phyloP scores from a whole-genome alignment of 2,329 filamentous ascomycete genomes.

The Ceratocystis diversiconidia region DNA sequence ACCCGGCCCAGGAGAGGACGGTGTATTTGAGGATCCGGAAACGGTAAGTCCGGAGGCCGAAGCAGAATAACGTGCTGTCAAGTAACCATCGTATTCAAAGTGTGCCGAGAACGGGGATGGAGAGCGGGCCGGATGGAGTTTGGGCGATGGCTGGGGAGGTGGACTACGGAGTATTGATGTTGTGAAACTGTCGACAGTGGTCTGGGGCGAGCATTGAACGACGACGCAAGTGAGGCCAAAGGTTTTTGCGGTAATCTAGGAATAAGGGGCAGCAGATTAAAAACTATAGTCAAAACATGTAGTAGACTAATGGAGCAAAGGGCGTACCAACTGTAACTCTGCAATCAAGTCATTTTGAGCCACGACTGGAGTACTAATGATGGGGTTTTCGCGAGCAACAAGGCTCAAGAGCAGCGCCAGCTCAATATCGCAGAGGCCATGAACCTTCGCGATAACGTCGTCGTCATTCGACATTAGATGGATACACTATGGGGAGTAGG shows the following conservation, averaged over 20 bases:
- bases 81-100: conserved; percentile 20
- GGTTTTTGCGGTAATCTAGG: conserved; percentile 48
- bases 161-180: conserved; percentile 46
- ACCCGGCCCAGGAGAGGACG: conserved; percentile 17
- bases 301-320: not conserved
- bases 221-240: conserved; percentile 60
- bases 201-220: conserved; percentile 57
- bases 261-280: not conserved
- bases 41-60: conserved; percentile 23
- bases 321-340: conserved; percentile 54
- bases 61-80: conserved; percentile 23
- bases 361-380: conserved; percentile 60
- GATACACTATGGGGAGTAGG: conserved; percentile 7
- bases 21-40: conserved; percentile 21
- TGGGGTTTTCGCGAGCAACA: conserved; percentile 70
- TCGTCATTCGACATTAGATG: conserved; percentile 46
- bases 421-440: conserved; percentile 73
- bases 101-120: conserved; percentile 21
- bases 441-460: conserved; percentile 52
- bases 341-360: conserved; percentile 46
- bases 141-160: conserved; percentile 15
- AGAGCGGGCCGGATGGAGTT: conserved; percentile 21
- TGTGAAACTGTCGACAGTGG: conserved; percentile 69
- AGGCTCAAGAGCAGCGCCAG: conserved; percentile 73
- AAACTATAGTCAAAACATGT: not conserved